Conservation (phyloP, 768 basidiomycete species). For the Exidia glandulosa region DNA sequence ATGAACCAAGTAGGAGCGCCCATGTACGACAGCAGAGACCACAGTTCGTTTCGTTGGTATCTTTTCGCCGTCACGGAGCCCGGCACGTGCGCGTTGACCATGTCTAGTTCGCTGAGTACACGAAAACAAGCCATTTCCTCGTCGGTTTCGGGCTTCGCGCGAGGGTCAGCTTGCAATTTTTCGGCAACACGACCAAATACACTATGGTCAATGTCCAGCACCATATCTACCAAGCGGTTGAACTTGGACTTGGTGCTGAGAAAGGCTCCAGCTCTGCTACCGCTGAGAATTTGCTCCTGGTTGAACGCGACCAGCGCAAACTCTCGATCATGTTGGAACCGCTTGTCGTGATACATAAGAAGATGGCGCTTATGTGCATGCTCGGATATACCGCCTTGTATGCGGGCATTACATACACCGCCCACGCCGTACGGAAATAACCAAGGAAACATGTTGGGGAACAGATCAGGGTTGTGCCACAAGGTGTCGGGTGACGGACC, state of each 20-base stretch:
- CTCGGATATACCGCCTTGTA: not conserved
- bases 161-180: not conserved
- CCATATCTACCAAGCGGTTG: not conserved
- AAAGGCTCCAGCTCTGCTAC: not conserved
- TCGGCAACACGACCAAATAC: not conserved
- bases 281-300: not conserved
- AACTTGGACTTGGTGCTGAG: not conserved
- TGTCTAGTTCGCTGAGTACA: not conserved
- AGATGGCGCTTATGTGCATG: not conserved
- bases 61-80: not conserved
- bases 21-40: not conserved
- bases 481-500: conserved; percentile 16
- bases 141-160: not conserved
- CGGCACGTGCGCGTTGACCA: not conserved
- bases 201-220: not conserved
- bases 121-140: not conserved
- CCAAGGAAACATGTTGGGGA: conserved; percentile 31
- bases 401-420: conserved; percentile 16
- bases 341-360: not conserved
- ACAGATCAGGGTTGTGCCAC: conserved; percentile 24
- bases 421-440: conserved; percentile 31
- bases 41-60: not conserved
- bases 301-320: not conserved
- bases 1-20: conserved; percentile 19
- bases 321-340: not conserved